Evolutionary conservation across 208 protist species (phyloP).

Genomic region (Naegleria fowleri): DNA sequence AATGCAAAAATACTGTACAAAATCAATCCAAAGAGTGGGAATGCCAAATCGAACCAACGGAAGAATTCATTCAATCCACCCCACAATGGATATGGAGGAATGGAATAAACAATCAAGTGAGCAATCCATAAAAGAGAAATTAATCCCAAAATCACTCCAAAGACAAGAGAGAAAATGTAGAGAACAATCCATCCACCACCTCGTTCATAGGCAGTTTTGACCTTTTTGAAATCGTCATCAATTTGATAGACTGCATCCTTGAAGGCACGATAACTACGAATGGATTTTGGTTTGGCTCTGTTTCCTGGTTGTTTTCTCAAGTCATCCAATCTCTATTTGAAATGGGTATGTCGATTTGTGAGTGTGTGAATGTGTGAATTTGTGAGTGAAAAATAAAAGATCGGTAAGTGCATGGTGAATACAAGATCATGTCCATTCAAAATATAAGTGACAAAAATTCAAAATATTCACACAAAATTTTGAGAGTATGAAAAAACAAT

Average conservation of each 20-base stretch:
- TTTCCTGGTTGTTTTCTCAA: not conserved
- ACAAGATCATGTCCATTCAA: too few relatives aligned
- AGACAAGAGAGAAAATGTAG: not conserved
- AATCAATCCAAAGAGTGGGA: not conserved
- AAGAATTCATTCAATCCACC: not conserved
- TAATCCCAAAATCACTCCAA: not conserved
- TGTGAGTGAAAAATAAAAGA: too few relatives aligned
- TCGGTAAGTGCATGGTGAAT: too few relatives aligned
- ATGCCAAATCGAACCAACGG: not conserved
- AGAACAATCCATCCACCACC: not conserved
- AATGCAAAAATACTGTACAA: not conserved
- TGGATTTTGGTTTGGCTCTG: not conserved
- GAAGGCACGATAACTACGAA: not conserved
- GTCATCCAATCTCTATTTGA: not conserved
- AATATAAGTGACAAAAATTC: too few relatives aligned
- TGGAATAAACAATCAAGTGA: not conserved
- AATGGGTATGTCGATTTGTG: too few relatives aligned
- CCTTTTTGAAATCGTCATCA: not conserved
- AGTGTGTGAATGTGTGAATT: too few relatives aligned
- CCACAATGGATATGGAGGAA: not conserved
- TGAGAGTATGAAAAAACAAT: too few relatives aligned
- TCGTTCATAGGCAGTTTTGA: not conserved
- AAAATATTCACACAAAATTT: too few relatives aligned
- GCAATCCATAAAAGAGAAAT: conserved; percentile 1
- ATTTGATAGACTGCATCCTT: not conserved